Evolutionary conservation across 306 rosid species (phyloP).

Genomic region (Gastrolobium bilobum): DNA sequence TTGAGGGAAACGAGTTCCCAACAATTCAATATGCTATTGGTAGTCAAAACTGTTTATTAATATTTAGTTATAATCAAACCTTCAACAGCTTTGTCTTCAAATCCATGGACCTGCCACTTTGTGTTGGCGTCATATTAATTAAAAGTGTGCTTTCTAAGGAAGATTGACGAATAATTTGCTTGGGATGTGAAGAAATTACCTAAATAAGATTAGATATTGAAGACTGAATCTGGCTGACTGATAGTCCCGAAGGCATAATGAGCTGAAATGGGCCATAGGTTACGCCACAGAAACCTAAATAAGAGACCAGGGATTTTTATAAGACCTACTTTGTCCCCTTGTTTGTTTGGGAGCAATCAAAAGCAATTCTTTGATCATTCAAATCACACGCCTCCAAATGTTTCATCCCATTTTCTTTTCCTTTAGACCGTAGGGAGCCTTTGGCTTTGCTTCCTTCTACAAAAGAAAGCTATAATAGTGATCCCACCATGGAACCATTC

Average conservation of each 20-base stretch:
- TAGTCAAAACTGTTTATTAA: background rate
- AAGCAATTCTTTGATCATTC: slow-evolving; percentile 45
- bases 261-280: slow-evolving; percentile 49
- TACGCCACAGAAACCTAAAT: slow-evolving; percentile 39
- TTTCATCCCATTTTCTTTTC: slow-evolving; percentile 7
- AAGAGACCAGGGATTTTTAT: slow-evolving; percentile 48
- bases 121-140: slow-evolving; percentile 31
- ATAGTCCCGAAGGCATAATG: slow-evolving; percentile 48
- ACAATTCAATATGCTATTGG: background rate
- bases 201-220: background rate
- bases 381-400: slow-evolving; percentile 38
- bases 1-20: too few species aligned
- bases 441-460: slow-evolving; percentile 46
- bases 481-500: slow-evolving; percentile 43
- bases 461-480: slow-evolving; percentile 38
- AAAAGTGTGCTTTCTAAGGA: slow-evolving; percentile 45
- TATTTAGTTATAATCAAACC: background rate
- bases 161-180: slow-evolving; percentile 51
- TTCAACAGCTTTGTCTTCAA: slow-evolving; percentile 39
- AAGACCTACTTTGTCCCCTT: slow-evolving; percentile 44
- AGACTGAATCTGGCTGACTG: slow-evolving; percentile 45
- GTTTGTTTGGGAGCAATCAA: slow-evolving; percentile 38
- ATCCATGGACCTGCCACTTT: slow-evolving; percentile 42
- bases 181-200: slow-evolving; percentile 12
- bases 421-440: slow-evolving; percentile 44